Conservation (phyloP, 1,284 basidiomycete genomes). For the Sporisorium scitamineum region DNA sequence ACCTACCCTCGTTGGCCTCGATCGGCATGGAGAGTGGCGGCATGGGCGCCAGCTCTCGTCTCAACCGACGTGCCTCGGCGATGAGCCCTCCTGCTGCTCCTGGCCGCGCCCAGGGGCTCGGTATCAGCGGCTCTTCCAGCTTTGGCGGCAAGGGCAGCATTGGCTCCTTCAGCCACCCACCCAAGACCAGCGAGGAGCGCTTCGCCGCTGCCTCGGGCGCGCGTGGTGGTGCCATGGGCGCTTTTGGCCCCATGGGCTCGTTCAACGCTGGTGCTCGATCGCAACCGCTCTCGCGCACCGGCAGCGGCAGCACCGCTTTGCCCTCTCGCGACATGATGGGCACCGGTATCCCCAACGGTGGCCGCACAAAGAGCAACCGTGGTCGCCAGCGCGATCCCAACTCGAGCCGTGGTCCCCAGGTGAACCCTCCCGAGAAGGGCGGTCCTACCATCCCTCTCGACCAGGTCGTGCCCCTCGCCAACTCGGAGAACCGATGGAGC, state of each 20-base stretch:
- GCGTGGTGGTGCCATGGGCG: conserved; percentile 54
- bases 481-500: conserved; percentile 85
- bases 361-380: conserved; percentile 64
- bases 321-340: conserved; percentile 69
- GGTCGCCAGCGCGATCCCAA: conserved; percentile 65
- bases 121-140: conserved; percentile 57
- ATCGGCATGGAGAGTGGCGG: conserved; percentile 76
- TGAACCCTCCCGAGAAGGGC: conserved; percentile 69
- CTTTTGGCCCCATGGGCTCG: conserved; percentile 65
- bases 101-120: conserved; percentile 59
- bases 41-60: conserved; percentile 53
- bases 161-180: conserved; percentile 57
- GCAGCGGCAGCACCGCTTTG: conserved; percentile 65
- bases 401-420: conserved; percentile 56
- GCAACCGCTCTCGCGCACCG: conserved; percentile 64
- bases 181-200: conserved; percentile 68
- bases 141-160: conserved; percentile 63
- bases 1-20: conserved; percentile 87
- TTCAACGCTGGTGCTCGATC: conserved; percentile 64
- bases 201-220: conserved; percentile 62
- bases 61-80: conserved; percentile 55
- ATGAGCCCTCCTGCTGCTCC: conserved; percentile 61
- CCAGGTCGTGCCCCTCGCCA: conserved; percentile 79
- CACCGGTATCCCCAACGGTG: conserved; percentile 64
- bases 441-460: conserved; percentile 71